phyloP scores from a whole-genome alignment of 1,284 basidiomycete species.

The Sporisorium exsertum region DNA sequence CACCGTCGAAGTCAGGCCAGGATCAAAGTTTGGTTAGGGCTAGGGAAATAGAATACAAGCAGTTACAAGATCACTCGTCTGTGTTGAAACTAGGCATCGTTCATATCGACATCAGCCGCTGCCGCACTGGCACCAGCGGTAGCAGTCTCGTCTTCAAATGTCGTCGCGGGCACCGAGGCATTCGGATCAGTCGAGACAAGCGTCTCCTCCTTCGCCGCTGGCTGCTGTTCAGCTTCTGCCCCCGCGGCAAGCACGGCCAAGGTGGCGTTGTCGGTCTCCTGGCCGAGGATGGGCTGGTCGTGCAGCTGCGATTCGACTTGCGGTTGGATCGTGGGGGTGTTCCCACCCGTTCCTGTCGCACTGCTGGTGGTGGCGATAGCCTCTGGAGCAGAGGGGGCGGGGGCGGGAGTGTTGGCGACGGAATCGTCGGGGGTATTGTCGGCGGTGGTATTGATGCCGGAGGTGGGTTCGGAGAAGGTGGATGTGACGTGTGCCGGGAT shows the following conservation, averaged over 20 bases:
- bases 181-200: constrained; percentile 16
- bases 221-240: constrained; percentile 26
- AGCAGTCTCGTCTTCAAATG: constrained; percentile 12
- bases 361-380: not conserved
- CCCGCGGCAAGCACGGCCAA: constrained; percentile 28
- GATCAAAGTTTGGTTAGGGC: not conserved
- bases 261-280: constrained; percentile 14
- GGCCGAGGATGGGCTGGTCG: constrained; percentile 17
- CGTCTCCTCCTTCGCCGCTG: constrained; percentile 14
- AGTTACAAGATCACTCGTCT: not conserved
- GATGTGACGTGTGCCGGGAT: constrained; percentile 29
- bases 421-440: constrained; percentile 28
- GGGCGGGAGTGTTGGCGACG: constrained; percentile 19
- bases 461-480: constrained; percentile 19
- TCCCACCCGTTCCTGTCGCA: constrained; percentile 3
- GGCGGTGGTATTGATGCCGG: constrained; percentile 16
- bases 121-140: not conserved
- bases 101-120: constrained; percentile 41
- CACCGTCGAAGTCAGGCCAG: constrained; percentile 2
- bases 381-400: not conserved
- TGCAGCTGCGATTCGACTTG: constrained; percentile 43
- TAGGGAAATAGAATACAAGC: constrained; percentile 8
- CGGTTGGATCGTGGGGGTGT: constrained; percentile 32
- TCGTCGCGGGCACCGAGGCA: constrained; percentile 16
- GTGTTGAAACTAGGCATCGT: constrained; percentile 9